A percentile compares a stretch with the other conserved stretches of the same genome.
These are phyloP conservation scores for Chytridiales sp. DNA, from an alignment of 371 early-diverging fungal species.

Conservation along the genomic window DNA sequence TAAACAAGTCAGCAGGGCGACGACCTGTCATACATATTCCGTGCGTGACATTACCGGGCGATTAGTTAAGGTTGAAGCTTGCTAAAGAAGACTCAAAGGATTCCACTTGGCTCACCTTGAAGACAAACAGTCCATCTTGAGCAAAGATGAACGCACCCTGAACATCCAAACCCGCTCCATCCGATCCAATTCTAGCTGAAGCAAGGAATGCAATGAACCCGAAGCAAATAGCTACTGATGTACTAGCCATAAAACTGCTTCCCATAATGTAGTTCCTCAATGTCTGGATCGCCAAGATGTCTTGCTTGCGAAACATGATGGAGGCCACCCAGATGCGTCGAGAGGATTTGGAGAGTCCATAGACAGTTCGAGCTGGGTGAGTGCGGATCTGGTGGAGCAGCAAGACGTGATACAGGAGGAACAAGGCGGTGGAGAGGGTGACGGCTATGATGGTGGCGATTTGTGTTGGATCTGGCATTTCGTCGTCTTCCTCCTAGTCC, in stretches of 20 bases:
- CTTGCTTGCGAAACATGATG: conserved; percentile 35
- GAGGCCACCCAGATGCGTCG: conserved; percentile 39
- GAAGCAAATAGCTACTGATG: conserved; percentile 28
- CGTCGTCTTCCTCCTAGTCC: no score
- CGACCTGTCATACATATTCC: not conserved
- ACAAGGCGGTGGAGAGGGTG: no score
- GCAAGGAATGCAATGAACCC: conserved; percentile 34
- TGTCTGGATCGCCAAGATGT: conserved; percentile 42
- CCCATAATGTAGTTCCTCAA: conserved; percentile 45
- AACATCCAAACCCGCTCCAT: not conserved
- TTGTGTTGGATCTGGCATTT: no score
- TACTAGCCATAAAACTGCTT: conserved; percentile 36
- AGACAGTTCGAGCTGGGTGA: no score
- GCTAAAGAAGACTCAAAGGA: not conserved
- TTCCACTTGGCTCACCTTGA: not conserved
- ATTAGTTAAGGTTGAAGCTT: not conserved
- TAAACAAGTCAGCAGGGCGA: conserved; percentile 5
- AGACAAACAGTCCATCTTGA: not conserved
- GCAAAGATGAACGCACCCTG: no score
- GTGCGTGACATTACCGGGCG: not conserved
- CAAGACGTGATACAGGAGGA: no score
- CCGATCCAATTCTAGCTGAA: not conserved
- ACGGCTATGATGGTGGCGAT: no score
- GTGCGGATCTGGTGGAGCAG: no score
- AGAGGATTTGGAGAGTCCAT: no score